Evolutionary conservation across 2,329 filamentous ascomycete species (phyloP).

Genomic region (Teratosphaeriaceae sp.): DNA sequence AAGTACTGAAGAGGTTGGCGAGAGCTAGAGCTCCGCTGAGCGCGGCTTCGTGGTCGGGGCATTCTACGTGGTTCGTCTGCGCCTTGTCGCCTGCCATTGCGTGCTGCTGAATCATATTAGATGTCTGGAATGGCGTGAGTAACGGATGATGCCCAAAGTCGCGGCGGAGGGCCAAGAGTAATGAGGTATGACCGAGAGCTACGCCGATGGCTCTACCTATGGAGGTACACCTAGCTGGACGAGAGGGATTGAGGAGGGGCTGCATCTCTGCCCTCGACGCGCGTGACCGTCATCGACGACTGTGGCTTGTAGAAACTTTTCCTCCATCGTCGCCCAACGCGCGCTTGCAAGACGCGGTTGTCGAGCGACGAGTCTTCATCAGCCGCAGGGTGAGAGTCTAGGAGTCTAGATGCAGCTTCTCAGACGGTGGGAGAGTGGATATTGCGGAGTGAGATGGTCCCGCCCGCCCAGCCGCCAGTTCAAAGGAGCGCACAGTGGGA

Average conservation of each 20-base stretch:
- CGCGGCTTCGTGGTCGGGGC: conserved; percentile 23
- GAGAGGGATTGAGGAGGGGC: not conserved
- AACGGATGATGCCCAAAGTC: too few species aligned
- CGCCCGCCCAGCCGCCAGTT: too few species aligned
- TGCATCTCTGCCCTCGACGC: not conserved
- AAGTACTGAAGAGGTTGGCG: conserved; percentile 40
- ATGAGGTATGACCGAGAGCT: not conserved
- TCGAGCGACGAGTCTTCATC: too few species aligned
- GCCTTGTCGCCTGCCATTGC: conserved; percentile 15
- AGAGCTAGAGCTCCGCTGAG: conserved; percentile 37
- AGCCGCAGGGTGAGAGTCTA: too few species aligned
- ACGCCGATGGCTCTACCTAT: not conserved
- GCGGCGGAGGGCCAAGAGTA: too few species aligned
- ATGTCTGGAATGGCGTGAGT: too few species aligned
- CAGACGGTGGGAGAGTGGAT: too few species aligned
- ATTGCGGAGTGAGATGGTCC: too few species aligned
- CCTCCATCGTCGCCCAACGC: not conserved
- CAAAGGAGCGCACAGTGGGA: too few species aligned
- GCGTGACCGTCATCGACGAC: not conserved
- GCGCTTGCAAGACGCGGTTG: not conserved
- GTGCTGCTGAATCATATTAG: conserved; percentile 6
- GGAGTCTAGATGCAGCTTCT: too few species aligned
- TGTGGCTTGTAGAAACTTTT: not conserved
- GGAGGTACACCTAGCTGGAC: not conserved
- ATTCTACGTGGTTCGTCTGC: conserved; percentile 18